phyloP scores from a whole-genome alignment of 2,329 filamentous ascomycete genomes.

The Xenosphaeropsis pyriputrescens region DNA sequence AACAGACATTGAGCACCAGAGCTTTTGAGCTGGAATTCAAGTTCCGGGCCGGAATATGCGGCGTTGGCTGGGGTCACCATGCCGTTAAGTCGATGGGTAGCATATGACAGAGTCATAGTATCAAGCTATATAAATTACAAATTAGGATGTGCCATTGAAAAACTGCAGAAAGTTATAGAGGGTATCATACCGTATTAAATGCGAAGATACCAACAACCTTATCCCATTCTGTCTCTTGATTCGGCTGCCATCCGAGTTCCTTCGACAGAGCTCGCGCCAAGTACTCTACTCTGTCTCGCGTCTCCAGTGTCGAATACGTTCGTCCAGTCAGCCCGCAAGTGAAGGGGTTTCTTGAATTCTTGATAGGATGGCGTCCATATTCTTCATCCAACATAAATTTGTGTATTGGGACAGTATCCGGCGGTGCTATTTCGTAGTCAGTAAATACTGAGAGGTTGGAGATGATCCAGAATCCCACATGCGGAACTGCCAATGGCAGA shows the following conservation, averaged over 20 bases:
- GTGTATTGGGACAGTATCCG: conserved; percentile 59
- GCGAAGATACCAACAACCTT: conserved; percentile 66
- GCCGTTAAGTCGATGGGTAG: conserved; percentile 60
- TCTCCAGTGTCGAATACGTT: conserved; percentile 46
- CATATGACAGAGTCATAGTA: conserved; percentile 57
- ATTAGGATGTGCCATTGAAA: background rate
- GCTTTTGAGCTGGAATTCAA: conserved; percentile 58
- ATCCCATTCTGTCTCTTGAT: conserved; percentile 64
- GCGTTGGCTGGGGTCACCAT: conserved; percentile 63
- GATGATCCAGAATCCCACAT: too few species aligned
- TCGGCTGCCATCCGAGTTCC: conserved; percentile 56
- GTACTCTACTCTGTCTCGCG: conserved; percentile 49
- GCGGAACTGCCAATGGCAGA: too few species aligned
- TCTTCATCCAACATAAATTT: conserved; percentile 66
- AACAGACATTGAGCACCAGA: conserved; percentile 57
- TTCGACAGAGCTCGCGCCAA: conserved; percentile 55
- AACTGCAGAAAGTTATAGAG: background rate
- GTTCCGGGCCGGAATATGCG: conserved; percentile 52
- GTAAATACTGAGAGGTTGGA: too few species aligned
- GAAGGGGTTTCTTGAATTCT: conserved; percentile 53
- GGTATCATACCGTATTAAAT: conserved; percentile 54
- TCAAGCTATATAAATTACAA: conserved; percentile 40
- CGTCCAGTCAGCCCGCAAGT: conserved; percentile 63
- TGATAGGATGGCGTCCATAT: conserved; percentile 50
- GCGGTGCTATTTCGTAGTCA: conserved; percentile 17